These are phyloP conservation scores for Malassezia caprae DNA, from an alignment of 1,284 basidiomycete species.

Conservation along the genomic window DNA sequence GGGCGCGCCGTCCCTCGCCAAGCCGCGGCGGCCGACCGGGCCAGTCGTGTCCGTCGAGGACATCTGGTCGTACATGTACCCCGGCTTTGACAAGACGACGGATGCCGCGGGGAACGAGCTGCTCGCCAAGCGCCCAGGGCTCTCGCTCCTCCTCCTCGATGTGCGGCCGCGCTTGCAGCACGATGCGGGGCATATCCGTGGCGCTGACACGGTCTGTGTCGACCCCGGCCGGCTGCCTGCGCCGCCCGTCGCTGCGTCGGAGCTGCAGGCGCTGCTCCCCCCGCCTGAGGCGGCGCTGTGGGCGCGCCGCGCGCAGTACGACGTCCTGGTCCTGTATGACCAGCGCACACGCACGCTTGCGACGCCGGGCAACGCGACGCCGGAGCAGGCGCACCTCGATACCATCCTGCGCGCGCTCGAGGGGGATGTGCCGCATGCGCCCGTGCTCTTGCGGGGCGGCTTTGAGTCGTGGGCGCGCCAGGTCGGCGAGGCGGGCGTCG, in stretches of 20 bases:
- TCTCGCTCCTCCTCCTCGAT: slow-evolving; percentile 63
- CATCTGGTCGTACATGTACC: slow-evolving; percentile 35
- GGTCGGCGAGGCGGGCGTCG: slow-evolving; percentile 54
- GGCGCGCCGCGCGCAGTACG: slow-evolving; percentile 70
- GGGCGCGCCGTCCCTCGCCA: slow-evolving; percentile 14
- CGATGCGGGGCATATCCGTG: slow-evolving; percentile 62
- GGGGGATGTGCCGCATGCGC: slow-evolving; percentile 53
- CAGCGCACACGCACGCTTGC: slow-evolving; percentile 57
- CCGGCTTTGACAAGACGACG: slow-evolving; percentile 34
- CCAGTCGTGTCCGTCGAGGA: slow-evolving; percentile 37
- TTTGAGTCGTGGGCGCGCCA: slow-evolving; percentile 69
- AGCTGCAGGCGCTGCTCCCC: slow-evolving; percentile 49
- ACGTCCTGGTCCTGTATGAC: slow-evolving; percentile 83
- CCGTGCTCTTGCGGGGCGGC: slow-evolving; percentile 76
- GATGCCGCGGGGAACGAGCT: slow-evolving; percentile 27
- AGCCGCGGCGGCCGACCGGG: slow-evolving; percentile 24
- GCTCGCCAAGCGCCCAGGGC: slow-evolving; percentile 28
- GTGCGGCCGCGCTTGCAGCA: slow-evolving; percentile 68
- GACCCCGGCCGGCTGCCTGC: slow-evolving; percentile 51
- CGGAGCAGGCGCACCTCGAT: slow-evolving; percentile 6
- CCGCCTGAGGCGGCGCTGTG: slow-evolving; percentile 64
- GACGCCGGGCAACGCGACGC: slow-evolving; percentile 7
- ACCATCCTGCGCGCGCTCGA: slow-evolving; percentile 57
- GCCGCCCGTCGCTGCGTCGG: neutral
- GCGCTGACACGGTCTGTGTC: slow-evolving; percentile 66